These are phyloP conservation scores for Geranomyces michiganensis DNA, from an alignment of 192 early-diverging fungal genomes.

Conservation along the genomic window DNA sequence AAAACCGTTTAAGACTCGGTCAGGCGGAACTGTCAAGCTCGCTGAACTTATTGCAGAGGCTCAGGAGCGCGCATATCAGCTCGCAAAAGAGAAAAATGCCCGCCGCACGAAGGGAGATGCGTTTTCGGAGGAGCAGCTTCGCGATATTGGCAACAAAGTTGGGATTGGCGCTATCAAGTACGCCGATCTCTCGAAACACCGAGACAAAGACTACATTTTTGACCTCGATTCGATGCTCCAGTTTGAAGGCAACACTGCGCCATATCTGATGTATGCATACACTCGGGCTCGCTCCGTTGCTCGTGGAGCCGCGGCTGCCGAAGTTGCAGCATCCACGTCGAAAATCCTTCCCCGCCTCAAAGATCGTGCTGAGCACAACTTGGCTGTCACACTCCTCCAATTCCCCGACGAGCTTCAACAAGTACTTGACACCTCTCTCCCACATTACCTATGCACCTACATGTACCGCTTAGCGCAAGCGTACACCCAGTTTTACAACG, in stretches of 20 bases:
- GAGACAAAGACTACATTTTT: constrained; percentile 95
- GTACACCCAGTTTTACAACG: constrained; percentile 30
- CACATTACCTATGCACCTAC: constrained; percentile 30
- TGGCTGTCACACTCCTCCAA: constrained; percentile 24
- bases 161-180: constrained; percentile 92
- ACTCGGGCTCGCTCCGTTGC: constrained; percentile 95
- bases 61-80: constrained; percentile 85
- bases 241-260: constrained; percentile 99
- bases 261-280: constrained; percentile 98
- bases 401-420: constrained; percentile 28
- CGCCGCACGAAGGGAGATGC: constrained; percentile 65
- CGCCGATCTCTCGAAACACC: constrained; percentile 87
- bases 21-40: constrained; percentile 92
- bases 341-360: neutral
- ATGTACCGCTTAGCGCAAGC: constrained; percentile 24
- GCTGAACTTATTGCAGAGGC: constrained; percentile 90
- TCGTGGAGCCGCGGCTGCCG: constrained; percentile 50
- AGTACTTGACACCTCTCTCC: constrained; percentile 18
- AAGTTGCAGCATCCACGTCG: neutral
- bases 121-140: constrained; percentile 60
- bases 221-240: constrained; percentile 89
- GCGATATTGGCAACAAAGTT: constrained; percentile 83
- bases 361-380: constrained; percentile 23
- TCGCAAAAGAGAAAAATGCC: constrained; percentile 85
- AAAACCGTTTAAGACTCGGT: constrained; percentile 87